Evolutionary conservation across 768 basidiomycete species (phyloP).

Genomic region (Mycena chlorophos): DNA sequence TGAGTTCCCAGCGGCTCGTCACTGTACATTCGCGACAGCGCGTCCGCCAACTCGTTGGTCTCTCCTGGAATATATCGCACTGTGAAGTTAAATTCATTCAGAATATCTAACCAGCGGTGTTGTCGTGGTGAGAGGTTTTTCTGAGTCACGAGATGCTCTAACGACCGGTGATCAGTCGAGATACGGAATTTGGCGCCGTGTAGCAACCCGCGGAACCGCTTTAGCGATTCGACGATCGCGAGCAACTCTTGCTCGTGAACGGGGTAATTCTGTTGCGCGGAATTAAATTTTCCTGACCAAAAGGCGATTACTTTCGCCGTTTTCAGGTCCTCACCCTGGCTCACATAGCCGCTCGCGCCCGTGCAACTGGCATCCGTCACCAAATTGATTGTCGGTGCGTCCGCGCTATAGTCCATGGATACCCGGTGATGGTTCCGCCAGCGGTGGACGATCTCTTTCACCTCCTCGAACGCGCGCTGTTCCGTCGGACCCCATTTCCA

Average conservation of each 20-base stretch:
- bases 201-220: constrained; percentile 30
- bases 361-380: constrained; percentile 34
- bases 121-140: constrained; percentile 35
- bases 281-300: constrained; percentile 37
- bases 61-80: constrained; percentile 30
- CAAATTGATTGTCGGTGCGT: constrained; percentile 28
- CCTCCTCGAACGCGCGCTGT: constrained; percentile 36
- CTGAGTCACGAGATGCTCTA: constrained; percentile 33
- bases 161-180: constrained; percentile 32
- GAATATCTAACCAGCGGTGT: constrained; percentile 37
- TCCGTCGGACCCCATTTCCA: constrained; percentile 32
- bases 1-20: constrained; percentile 15
- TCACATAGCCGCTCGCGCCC: constrained; percentile 31
- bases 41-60: constrained; percentile 35
- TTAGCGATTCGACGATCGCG: constrained; percentile 36
- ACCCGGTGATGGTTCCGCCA: constrained; percentile 25
- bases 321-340: constrained; percentile 29
- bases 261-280: constrained; percentile 41
- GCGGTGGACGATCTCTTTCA: constrained; percentile 29
- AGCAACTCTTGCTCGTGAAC: constrained; percentile 42
- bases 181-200: constrained; percentile 32
- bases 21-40: constrained; percentile 26
- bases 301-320: constrained; percentile 31
- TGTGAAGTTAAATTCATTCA: constrained; percentile 29
- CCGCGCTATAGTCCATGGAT: constrained; percentile 21